These are phyloP conservation scores for Epichloe gansuensis DNA, from an alignment of 2,329 filamentous ascomycete genomes.

Conservation along the genomic window DNA sequence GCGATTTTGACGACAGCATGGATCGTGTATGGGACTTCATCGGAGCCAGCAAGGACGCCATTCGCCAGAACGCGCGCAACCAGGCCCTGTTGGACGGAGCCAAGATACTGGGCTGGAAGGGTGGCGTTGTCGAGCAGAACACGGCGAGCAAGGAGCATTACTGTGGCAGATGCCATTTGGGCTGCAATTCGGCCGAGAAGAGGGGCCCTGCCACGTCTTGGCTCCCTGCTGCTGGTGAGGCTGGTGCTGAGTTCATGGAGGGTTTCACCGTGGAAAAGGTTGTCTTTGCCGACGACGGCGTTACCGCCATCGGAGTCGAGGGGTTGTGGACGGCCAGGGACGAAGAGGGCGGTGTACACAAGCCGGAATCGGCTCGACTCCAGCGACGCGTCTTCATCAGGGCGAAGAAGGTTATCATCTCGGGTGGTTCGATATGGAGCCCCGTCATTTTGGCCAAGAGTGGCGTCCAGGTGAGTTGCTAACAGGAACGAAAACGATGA, in stretches of 20 bases:
- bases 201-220: constrained; percentile 66
- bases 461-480: constrained; percentile 47
- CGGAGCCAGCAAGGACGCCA: constrained; percentile 54
- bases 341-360: constrained; percentile 43
- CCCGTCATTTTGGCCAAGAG: constrained; percentile 68
- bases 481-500: not conserved
- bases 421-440: constrained; percentile 63
- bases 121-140: constrained; percentile 65
- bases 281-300: constrained; percentile 48
- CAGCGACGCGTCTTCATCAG: constrained; percentile 56
- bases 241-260: constrained; percentile 73
- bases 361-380: constrained; percentile 32
- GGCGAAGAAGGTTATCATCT: constrained; percentile 71
- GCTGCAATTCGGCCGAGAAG: constrained; percentile 58
- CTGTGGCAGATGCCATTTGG: constrained; percentile 53
- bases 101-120: constrained; percentile 59
- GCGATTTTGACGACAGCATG: constrained; percentile 64
- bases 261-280: constrained; percentile 63
- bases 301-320: constrained; percentile 55
- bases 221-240: constrained; percentile 65
- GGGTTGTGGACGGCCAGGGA: constrained; percentile 69
- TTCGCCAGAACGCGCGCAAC: constrained; percentile 65
- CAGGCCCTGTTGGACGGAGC: constrained; percentile 62
- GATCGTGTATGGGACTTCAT: constrained; percentile 70
- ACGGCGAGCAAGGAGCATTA: constrained; percentile 61